Percentiles rank a stretch among this genome's conserved stretches.
These are phyloP conservation scores for Alternaria sp. DNA, from an alignment of 2,329 filamentous ascomycete species.

Conservation along the genomic window DNA sequence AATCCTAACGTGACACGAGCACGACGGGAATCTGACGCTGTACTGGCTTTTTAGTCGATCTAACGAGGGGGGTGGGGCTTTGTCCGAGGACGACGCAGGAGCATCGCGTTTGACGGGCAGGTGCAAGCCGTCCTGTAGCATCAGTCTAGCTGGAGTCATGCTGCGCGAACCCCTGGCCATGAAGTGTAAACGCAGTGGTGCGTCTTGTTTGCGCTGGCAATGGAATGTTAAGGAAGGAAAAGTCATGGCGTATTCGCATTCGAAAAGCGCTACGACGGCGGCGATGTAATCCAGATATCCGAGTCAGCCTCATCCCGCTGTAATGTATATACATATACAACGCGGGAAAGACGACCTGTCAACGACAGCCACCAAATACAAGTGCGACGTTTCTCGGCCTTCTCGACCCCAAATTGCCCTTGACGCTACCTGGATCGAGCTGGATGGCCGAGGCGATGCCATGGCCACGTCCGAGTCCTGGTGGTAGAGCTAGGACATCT, in stretches of 20 bases:
- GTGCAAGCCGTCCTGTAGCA: background rate
- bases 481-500: background rate
- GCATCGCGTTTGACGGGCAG: background rate
- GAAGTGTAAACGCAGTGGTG: background rate
- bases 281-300: background rate
- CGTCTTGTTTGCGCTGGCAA: background rate
- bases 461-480: conserved; percentile 2
- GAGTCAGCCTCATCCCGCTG: background rate
- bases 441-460: background rate
- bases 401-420: background rate
- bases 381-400: conserved; percentile 16
- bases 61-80: background rate
- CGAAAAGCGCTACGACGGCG: background rate
- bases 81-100: background rate
- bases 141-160: conserved; percentile 1
- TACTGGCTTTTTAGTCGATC: background rate
- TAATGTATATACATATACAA: conserved; percentile 1
- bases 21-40: conserved; percentile 12
- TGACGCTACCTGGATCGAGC: background rate
- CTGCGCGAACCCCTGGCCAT: background rate
- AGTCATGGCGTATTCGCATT: background rate
- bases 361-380: conserved; percentile 14
- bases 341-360: conserved; percentile 11
- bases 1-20: conserved; percentile 7
- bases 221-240: background rate